Base-by-base conservation (phyloP, 148 eudicot genomes). In the Heliosperma pusillum region DNA sequence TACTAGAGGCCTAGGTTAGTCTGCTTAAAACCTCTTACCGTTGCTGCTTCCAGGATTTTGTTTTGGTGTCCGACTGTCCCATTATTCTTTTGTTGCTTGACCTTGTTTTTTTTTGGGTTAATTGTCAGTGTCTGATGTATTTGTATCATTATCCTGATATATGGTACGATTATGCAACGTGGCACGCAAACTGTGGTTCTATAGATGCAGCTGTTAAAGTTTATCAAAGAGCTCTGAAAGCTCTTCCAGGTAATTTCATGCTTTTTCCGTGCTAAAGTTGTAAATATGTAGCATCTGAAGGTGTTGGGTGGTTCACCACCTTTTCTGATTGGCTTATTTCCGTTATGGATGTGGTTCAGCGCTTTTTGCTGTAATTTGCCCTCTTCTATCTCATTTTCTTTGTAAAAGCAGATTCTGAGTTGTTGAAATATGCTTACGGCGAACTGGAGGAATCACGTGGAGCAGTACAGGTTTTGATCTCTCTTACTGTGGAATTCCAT, bases 381-480 rank as follows among this genome's bases (percentile, higher is more conserved):
- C 56, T 12, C 8, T 57, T 30, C 65, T 47, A 33, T 55, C 70
- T 52, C n/a, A 57, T 67, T 66, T 10, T 66, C 22, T 33, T 59
- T 72, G 56, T 62, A 4, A 12, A 50, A 45, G 69, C 83, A 96
- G 99, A 92, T 80, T 96, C 97, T 10, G 93, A 86, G 30, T 81
- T 90, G 90, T 86, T 96, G 58, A 90, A 84, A 78, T 96, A 90
- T 83, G 99, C 99, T 67, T 92, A 85, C 86, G 97, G 91, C 65
- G 99, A 96, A 84, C 84, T 96, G 66, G 99, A 96, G 82, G 99
- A 96, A 84, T 89, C 99, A 25, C 97, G 90, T 80, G 99, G 99
- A 81, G 91, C 97, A 36, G 80, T 88, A 79, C 97, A 92, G 93
- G 99, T 95, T 50, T 69, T 57, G 44, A 67, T 25, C 27, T 69